Conservation (phyloP, 2,329 filamentous ascomycete genomes). For the Colletotrichum sojae region DNA sequence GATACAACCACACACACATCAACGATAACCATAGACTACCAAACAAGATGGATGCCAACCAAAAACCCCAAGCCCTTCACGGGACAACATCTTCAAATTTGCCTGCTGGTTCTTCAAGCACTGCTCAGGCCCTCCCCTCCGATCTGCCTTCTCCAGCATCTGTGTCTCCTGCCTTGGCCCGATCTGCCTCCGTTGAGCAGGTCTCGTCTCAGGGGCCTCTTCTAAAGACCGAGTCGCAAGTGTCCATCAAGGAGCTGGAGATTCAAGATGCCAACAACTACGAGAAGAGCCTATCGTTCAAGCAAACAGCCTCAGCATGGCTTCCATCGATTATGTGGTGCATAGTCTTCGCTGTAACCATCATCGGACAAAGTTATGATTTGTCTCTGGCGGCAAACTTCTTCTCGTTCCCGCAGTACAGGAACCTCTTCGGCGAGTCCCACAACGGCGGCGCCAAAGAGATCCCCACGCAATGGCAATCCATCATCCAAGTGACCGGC, state of each 20-base stretch:
- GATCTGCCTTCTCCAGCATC: too few species aligned
- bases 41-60: too few species aligned
- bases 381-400: conserved; percentile 52
- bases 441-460: conserved; percentile 48
- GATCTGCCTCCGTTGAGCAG: too few species aligned
- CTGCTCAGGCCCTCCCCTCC: too few species aligned
- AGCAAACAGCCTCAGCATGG: conserved; percentile 9
- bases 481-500: conserved; percentile 42
- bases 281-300: conserved; percentile 18
- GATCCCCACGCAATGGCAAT: conserved; percentile 59
- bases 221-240: too few species aligned
- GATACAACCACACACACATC: too few species aligned
- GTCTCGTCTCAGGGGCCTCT: too few species aligned
- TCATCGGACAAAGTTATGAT: conserved; percentile 48
- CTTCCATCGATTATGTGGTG: conserved; percentile 39
- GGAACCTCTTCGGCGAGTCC: conserved; percentile 47
- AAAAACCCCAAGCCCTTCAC: too few species aligned
- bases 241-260: neutral
- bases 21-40: too few species aligned
- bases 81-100: too few species aligned
- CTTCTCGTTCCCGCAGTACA: conserved; percentile 49
- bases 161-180: too few species aligned
- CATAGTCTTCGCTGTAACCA: conserved; percentile 38
- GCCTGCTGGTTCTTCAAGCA: too few species aligned
- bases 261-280: conserved; percentile 19